A percentile compares a stretch with the other conserved stretches of the same genome.
phyloP scores from a whole-genome alignment of 2,329 filamentous ascomycete genomes.

The Venturia nashicola region DNA sequence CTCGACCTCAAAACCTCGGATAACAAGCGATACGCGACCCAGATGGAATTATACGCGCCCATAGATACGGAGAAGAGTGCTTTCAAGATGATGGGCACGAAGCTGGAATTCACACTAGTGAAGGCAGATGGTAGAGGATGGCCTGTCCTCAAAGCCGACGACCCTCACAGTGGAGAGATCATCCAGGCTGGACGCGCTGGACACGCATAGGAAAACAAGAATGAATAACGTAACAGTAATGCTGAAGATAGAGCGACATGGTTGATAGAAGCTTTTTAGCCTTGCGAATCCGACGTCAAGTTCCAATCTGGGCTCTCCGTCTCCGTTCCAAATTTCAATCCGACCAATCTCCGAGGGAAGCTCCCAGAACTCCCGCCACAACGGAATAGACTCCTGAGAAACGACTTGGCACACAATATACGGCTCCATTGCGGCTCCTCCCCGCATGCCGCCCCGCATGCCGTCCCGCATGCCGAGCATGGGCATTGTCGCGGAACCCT shows the following conservation, averaged over 20 bases:
- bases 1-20: slow-evolving; percentile 83
- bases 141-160: slow-evolving; percentile 74
- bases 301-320: neutral
- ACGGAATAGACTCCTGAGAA: neutral
- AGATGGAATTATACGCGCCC: slow-evolving; percentile 60
- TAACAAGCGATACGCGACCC: slow-evolving; percentile 65
- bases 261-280: no score
- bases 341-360: no score
- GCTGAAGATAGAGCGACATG: neutral
- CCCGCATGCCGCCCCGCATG: neutral
- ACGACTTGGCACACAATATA: no score
- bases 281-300: neutral
- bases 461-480: neutral
- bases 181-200: slow-evolving; percentile 80
- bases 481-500: neutral
- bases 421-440: neutral
- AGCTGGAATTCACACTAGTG: slow-evolving; percentile 66
- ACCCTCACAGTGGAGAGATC: slow-evolving; percentile 63
- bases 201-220: neutral
- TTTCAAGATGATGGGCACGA: slow-evolving; percentile 77
- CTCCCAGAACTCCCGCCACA: neutral
- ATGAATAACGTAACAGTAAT: neutral
- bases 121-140: slow-evolving; percentile 69
- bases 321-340: no score
- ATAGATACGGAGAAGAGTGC: slow-evolving; percentile 66